Conservation (phyloP, 176 grass and related monocot genomes). For the Lolium rigidum region DNA sequence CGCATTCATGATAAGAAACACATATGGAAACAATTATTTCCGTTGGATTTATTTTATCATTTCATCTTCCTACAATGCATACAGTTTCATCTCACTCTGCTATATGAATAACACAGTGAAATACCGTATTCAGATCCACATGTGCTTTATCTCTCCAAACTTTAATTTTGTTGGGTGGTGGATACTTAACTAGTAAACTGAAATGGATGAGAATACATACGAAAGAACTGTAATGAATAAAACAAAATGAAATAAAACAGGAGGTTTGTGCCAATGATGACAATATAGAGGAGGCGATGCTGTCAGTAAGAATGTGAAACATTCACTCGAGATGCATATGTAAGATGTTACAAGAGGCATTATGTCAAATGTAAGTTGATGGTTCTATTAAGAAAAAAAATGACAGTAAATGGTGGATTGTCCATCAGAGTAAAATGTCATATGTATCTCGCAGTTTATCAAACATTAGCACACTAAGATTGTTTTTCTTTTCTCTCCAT, state of each 20-base stretch:
- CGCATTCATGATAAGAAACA: background rate
- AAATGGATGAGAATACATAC: background rate
- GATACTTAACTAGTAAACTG: background rate
- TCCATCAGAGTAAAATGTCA: background rate
- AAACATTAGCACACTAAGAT: background rate
- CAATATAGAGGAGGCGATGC: background rate
- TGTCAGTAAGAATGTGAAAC: slow-evolving; percentile 6
- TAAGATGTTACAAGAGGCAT: background rate
- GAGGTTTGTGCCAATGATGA: slow-evolving; percentile 6
- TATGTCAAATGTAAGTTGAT: background rate
- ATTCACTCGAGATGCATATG: slow-evolving; percentile 10
- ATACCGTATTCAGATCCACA: background rate
- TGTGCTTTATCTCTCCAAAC: background rate
- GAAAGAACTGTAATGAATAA: background rate
- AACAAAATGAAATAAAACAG: background rate
- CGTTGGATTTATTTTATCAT: background rate
- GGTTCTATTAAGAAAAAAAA: background rate
- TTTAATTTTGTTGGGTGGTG: background rate
- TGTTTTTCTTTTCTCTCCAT: background rate
- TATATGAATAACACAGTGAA: background rate
- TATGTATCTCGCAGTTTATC: background rate
- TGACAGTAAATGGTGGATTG: background rate
- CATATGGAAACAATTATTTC: background rate
- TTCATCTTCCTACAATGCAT: background rate
- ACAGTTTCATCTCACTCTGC: background rate